phyloP scores from a whole-genome alignment of 75 land plant species.

The Sequoiadendron giganteum region DNA sequence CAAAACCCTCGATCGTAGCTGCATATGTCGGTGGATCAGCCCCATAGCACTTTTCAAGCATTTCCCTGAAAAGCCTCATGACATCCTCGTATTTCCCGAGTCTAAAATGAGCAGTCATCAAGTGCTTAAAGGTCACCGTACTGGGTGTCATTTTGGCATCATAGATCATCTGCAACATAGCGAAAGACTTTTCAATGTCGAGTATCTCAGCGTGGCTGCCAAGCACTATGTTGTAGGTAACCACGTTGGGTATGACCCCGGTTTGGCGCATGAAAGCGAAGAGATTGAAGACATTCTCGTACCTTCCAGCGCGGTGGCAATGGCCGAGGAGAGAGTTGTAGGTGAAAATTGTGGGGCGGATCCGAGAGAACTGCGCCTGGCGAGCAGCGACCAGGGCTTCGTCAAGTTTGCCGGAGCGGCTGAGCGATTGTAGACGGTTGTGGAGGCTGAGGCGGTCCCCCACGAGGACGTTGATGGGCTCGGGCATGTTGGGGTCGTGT shows the following conservation, averaged over 20 bases:
- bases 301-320: slow-evolving; percentile 37
- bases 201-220: background rate
- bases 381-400: slow-evolving; percentile 43
- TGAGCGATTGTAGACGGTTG: slow-evolving; percentile 67
- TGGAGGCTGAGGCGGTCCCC: slow-evolving; percentile 71
- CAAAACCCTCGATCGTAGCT: slow-evolving; percentile 45
- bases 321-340: slow-evolving; percentile 65
- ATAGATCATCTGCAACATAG: slow-evolving; percentile 38
- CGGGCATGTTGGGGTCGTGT: slow-evolving; percentile 58
- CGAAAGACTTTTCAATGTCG: slow-evolving; percentile 3
- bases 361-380: slow-evolving; percentile 39
- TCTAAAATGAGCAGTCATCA: slow-evolving; percentile 55
- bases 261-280: slow-evolving; percentile 46
- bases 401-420: slow-evolving; percentile 60
- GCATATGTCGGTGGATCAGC: slow-evolving; percentile 67
- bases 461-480: slow-evolving; percentile 57
- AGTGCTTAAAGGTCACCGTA: slow-evolving; percentile 55
- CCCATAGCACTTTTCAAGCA: slow-evolving; percentile 55
- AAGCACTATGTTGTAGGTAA: slow-evolving; percentile 46
- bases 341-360: slow-evolving; percentile 74
- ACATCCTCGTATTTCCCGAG: slow-evolving; percentile 45
- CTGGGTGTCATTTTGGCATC: slow-evolving; percentile 55
- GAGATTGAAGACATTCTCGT: slow-evolving; percentile 35
- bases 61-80: slow-evolving; percentile 50
- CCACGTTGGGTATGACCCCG: slow-evolving; percentile 56